phyloP scores from a whole-genome alignment of 2,329 filamentous ascomycete genomes.

The Penicillium sp. region DNA sequence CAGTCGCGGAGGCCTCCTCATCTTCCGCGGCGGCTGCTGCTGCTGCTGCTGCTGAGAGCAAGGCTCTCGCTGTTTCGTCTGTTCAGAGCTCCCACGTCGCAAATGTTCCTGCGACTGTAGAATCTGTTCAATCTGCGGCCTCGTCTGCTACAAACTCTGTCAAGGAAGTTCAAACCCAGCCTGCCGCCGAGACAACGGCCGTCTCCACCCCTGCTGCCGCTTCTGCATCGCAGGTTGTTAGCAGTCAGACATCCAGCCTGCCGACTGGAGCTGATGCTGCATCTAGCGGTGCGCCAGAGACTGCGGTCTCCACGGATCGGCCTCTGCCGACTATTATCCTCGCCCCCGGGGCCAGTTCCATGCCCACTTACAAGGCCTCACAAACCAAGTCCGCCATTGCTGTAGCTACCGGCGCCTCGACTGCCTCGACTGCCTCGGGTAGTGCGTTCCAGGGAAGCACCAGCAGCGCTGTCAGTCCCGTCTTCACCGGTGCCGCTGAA shows the following conservation, averaged over 20 bases:
- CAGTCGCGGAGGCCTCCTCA: neutral
- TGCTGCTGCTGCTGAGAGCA: neutral
- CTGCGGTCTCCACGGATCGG: neutral
- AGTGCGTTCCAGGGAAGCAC: slow-evolving; percentile 13
- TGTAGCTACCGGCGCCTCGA: slow-evolving; percentile 3
- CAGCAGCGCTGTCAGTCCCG: slow-evolving; percentile 24
- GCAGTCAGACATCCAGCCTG: neutral
- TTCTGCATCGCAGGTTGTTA: neutral
- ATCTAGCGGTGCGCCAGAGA: neutral
- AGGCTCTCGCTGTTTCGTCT: neutral
- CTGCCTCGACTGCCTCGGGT: slow-evolving; percentile 6
- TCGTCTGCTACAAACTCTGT: slow-evolving; percentile 1
- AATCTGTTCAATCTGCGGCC: neutral
- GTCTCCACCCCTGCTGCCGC: neutral
- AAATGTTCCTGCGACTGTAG: neutral
- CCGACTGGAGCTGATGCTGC: slow-evolving; percentile 3
- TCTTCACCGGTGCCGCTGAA: slow-evolving; percentile 35
- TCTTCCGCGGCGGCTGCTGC: neutral
- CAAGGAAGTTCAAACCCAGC: slow-evolving; percentile 2
- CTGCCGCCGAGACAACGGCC: neutral
- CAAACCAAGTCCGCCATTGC: slow-evolving; percentile 13
- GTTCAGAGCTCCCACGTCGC: neutral
- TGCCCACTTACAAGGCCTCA: neutral
- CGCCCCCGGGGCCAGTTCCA: slow-evolving; percentile 7
- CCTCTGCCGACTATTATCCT: slow-evolving; percentile 13